Conservation (phyloP, 148 eudicot species). For the Rhododendron simsii region DNA sequence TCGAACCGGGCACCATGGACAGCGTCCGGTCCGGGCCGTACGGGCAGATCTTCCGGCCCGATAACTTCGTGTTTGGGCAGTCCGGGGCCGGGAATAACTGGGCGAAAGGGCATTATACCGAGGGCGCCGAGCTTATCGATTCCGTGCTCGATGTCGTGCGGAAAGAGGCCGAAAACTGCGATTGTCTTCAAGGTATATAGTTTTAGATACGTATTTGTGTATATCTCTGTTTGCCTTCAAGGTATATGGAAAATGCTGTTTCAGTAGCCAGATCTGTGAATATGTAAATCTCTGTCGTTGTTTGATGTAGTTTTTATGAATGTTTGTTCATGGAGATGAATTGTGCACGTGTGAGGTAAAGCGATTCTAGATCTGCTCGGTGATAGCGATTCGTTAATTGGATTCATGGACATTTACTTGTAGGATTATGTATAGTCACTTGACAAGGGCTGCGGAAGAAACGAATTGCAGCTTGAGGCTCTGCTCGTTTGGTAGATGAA, state of each 20-base stretch:
- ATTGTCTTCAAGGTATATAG: slow-evolving; percentile 35
- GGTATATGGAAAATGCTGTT: slow-evolving; percentile 12
- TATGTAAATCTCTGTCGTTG: background rate
- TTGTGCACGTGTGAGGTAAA: background rate
- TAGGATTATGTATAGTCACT: background rate
- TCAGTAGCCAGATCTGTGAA: background rate
- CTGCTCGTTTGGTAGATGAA: background rate
- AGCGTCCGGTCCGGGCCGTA: slow-evolving; percentile 41
- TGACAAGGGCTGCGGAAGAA: background rate
- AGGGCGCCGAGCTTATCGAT: slow-evolving; percentile 48
- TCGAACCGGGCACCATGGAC: slow-evolving; percentile 56
- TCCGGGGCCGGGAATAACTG: slow-evolving; percentile 47
- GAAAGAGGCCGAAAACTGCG: slow-evolving; percentile 45
- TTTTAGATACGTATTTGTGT: too few species aligned
- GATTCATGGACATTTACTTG: background rate
- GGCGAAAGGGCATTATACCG: slow-evolving; percentile 51
- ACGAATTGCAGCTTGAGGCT: background rate
- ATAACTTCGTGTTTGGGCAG: slow-evolving; percentile 42
- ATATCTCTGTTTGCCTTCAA: slow-evolving; percentile 18
- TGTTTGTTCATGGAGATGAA: background rate
- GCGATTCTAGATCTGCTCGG: background rate
- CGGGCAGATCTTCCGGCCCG: slow-evolving; percentile 49
- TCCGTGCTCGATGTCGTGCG: slow-evolving; percentile 48
- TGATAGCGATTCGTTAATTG: background rate
- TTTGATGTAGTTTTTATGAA: background rate